These are phyloP conservation scores for Elaphomyces granulatus DNA, from an alignment of 495 filamentous ascomycete genomes.

Conservation along the genomic window DNA sequence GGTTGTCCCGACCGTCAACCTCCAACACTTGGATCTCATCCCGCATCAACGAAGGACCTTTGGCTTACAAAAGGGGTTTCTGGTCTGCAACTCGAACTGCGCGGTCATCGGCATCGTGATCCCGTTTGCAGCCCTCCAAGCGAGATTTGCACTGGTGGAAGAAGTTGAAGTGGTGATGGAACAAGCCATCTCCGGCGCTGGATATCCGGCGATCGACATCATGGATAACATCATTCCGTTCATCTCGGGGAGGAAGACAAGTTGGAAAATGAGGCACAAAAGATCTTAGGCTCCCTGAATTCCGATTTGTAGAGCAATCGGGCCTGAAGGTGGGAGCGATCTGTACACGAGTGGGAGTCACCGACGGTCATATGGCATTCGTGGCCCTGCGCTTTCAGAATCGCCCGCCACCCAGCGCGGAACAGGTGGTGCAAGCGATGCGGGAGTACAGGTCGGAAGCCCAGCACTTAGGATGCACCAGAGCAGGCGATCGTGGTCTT, in stretches of 20 bases:
- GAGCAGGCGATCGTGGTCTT: slow-evolving; percentile 58
- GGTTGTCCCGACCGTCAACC: slow-evolving; percentile 74
- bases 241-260: slow-evolving; percentile 83
- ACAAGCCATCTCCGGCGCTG: slow-evolving; percentile 74
- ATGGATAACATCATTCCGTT: slow-evolving; percentile 77
- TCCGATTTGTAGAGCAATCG: slow-evolving; percentile 44
- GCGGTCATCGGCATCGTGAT: slow-evolving; percentile 81
- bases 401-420: slow-evolving; percentile 38
- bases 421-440: slow-evolving; percentile 55
- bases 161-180: slow-evolving; percentile 72
- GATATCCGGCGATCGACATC: slow-evolving; percentile 72
- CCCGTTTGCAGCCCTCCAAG: slow-evolving; percentile 70
- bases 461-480: slow-evolving; percentile 58
- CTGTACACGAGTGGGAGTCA: slow-evolving; percentile 69
- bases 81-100: slow-evolving; percentile 86
- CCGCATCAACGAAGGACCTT: slow-evolving; percentile 56
- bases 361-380: slow-evolving; percentile 75
- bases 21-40: slow-evolving; percentile 62
- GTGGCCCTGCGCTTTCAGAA: slow-evolving; percentile 60
- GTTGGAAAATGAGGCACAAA: slow-evolving; percentile 69
- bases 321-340: slow-evolving; percentile 57
- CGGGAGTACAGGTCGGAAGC: slow-evolving; percentile 61
- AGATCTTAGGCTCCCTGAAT: slow-evolving; percentile 65
- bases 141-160: slow-evolving; percentile 59
- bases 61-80: slow-evolving; percentile 57